phyloP scores from a whole-genome alignment of 192 early-diverging fungal species.

The Pecoramyces ruminantium region DNA sequence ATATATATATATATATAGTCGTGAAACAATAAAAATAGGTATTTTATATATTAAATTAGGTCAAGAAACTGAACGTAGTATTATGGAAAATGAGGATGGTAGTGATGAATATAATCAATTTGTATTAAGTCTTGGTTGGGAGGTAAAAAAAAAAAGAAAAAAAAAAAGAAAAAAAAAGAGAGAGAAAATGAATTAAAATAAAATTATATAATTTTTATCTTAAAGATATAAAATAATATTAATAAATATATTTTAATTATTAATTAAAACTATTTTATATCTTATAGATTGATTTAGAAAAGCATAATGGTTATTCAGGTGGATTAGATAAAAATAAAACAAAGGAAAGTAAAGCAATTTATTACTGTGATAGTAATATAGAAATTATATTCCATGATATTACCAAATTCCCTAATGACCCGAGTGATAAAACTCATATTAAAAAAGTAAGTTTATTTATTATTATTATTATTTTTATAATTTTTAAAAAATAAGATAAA shows the following conservation, averaged over 20 bases:
- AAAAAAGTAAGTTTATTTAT: constrained; percentile 53
- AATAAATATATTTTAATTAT: no score
- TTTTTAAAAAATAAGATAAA: no score
- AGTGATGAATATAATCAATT: constrained; percentile 69
- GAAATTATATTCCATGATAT: constrained; percentile 91
- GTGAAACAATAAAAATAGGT: constrained; percentile 79
- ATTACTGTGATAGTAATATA: constrained; percentile 64
- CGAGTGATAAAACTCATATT: constrained; percentile 62
- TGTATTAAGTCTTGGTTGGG: constrained; percentile 83
- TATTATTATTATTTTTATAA: background rate
- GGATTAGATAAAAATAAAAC: constrained; percentile 65
- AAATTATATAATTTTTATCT: no score
- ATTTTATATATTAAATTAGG: constrained; percentile 79
- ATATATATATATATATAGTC: constrained; percentile 14
- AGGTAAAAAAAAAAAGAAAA: constrained; percentile 14
- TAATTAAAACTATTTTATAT: no score
- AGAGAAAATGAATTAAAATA: no score
- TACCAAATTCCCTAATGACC: constrained; percentile 69
- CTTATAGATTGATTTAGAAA: constrained; percentile 57
- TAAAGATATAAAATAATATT: no score
- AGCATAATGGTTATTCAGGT: constrained; percentile 71
- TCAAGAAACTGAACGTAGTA: constrained; percentile 75
- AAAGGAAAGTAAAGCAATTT: constrained; percentile 57
- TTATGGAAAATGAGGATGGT: constrained; percentile 57
- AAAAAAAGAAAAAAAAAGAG: background rate